These are phyloP conservation scores for Sherardia arvensis DNA, from an alignment of 257 asterid species.

Conservation along the genomic window DNA sequence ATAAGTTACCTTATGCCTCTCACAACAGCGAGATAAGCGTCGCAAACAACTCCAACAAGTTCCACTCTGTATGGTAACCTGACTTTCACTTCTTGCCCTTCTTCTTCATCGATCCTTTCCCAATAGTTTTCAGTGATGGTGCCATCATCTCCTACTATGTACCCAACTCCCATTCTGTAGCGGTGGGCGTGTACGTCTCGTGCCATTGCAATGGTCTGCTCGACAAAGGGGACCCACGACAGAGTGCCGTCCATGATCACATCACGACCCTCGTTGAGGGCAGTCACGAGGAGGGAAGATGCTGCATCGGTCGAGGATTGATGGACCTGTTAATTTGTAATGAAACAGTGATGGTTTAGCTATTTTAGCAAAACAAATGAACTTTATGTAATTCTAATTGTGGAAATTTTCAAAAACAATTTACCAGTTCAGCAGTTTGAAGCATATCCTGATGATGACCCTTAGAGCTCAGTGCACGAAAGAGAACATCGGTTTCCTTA, in stretches of 20 bases:
- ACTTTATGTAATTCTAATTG: not conserved
- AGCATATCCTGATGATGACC: slow-evolving; percentile 97
- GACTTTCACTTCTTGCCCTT: slow-evolving; percentile 16
- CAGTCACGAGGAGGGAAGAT: slow-evolving; percentile 82
- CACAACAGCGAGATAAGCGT: slow-evolving; percentile 76
- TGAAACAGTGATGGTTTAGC: too few relatives aligned
- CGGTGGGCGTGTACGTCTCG: slow-evolving; percentile 64
- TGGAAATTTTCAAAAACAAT: not conserved
- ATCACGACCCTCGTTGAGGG: slow-evolving; percentile 88
- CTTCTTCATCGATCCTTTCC: slow-evolving; percentile 45
- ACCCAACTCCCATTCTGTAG: slow-evolving; percentile 87
- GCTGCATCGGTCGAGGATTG: slow-evolving; percentile 95
- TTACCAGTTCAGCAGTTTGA: slow-evolving; percentile 77
- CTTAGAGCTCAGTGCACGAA: slow-evolving; percentile 65
- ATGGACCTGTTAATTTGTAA: slow-evolving; percentile 52
- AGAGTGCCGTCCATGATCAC: slow-evolving; percentile 98
- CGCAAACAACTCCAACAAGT: slow-evolving; percentile 91
- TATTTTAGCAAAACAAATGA: not conserved
- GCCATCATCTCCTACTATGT: slow-evolving; percentile 67
- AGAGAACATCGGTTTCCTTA: slow-evolving; percentile 88
- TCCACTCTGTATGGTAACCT: slow-evolving; percentile 75
- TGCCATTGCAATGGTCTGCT: slow-evolving; percentile 83
- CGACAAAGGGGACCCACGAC: slow-evolving; percentile 92
- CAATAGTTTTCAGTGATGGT: slow-evolving; percentile 65
- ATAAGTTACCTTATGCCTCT: slow-evolving; percentile 79